Conservation (phyloP, 805 yeast species). For the Spathaspora hagerdaliae region DNA sequence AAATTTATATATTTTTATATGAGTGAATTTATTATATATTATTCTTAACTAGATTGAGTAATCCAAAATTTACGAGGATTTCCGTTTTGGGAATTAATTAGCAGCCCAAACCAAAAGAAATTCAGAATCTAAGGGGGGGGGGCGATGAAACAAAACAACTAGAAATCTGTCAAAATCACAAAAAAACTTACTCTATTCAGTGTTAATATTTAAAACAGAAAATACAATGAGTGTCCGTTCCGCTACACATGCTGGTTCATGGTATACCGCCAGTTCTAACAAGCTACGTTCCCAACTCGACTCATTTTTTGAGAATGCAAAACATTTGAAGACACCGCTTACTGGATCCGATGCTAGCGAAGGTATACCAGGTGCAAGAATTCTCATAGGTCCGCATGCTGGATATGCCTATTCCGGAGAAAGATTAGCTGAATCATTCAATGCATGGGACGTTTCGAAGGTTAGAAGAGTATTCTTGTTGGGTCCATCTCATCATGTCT, state of each 20-base stretch:
- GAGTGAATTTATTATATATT: no score
- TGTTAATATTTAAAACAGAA: no score
- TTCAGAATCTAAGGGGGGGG: no score
- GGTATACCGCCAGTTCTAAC: slow-evolving; percentile 60
- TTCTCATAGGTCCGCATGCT: slow-evolving; percentile 64
- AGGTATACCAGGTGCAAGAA: slow-evolving; percentile 31
- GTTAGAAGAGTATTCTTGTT: slow-evolving; percentile 67
- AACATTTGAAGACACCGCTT: not conserved
- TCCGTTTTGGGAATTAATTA: no score
- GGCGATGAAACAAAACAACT: no score
- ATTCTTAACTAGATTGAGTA: no score
- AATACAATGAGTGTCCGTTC: slow-evolving; percentile 35
- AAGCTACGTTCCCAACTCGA: slow-evolving; percentile 50
- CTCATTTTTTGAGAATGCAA: slow-evolving; percentile 37
- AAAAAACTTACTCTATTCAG: no score
- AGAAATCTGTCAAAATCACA: no score
- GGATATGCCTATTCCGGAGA: slow-evolving; percentile 83
- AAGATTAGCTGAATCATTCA: slow-evolving; percentile 73
- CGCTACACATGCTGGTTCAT: slow-evolving; percentile 88
- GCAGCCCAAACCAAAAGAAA: no score
- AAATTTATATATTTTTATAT: no score
- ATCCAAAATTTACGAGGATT: no score
- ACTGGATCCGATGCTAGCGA: slow-evolving; percentile 43
- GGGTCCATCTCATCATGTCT: slow-evolving; percentile 93
- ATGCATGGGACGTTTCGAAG: slow-evolving; percentile 57